Evolutionary conservation across 2,329 filamentous ascomycete genomes (phyloP).

Genomic region (Botryotinia calthae): DNA sequence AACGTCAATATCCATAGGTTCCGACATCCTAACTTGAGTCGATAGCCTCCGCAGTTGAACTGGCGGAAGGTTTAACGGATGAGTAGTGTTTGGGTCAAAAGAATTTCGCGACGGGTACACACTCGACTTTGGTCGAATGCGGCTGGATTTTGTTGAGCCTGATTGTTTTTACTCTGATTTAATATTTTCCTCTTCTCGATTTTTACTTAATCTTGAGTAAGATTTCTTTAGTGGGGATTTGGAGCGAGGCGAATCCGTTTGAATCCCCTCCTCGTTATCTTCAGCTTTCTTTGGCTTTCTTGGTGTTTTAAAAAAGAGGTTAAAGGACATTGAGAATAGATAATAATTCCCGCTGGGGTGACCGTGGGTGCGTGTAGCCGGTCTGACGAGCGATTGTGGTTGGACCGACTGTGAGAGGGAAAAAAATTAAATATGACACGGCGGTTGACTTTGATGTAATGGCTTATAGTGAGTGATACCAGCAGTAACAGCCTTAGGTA

Average conservation of each 20-base stretch:
- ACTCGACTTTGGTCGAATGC: conserved; percentile 33
- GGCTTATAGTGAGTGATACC: background rate
- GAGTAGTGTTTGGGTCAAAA: conserved; percentile 63
- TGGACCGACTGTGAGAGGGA: conserved; percentile 11
- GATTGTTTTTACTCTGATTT: conserved; percentile 26
- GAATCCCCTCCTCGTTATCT: conserved; percentile 32
- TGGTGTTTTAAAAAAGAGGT: conserved; percentile 40
- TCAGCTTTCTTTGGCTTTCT: conserved; percentile 39
- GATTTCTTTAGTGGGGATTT: conserved; percentile 38
- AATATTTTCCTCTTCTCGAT: conserved; percentile 34
- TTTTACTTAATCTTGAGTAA: conserved; percentile 33
- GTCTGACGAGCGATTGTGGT: conserved; percentile 18
- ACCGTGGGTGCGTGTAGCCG: conserved; percentile 19
- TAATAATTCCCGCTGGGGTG: conserved; percentile 20
- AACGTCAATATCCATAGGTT: conserved; percentile 69
- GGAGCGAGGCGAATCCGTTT: conserved; percentile 29
- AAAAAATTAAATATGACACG: background rate
- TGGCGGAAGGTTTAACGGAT: conserved; percentile 86
- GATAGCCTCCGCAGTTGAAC: conserved; percentile 81
- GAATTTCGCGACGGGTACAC: conserved; percentile 41
- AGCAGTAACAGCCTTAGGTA: background rate
- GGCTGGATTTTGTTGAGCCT: conserved; percentile 36
- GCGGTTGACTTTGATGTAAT: background rate
- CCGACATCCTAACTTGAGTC: conserved; percentile 58
- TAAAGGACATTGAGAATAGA: conserved; percentile 25